Evolutionary conservation across 805 yeast genomes (phyloP).

Genomic region (Yarrowia alimentaria): DNA sequence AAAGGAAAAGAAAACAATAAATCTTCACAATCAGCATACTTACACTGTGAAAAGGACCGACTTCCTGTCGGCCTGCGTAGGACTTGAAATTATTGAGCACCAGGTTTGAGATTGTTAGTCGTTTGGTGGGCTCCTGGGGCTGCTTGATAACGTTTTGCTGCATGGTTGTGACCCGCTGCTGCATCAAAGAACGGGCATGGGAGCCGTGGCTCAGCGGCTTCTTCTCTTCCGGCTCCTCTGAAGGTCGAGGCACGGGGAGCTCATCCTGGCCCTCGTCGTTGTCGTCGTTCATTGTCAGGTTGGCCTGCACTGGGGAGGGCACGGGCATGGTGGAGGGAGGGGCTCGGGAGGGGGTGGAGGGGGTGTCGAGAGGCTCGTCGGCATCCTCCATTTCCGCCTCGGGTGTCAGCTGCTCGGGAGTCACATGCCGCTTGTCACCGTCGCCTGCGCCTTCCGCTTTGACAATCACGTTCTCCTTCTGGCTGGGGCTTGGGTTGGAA

Average conservation of each 20-base stretch:
- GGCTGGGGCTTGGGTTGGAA: conserved; percentile 5
- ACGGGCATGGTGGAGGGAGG: conserved; percentile 6
- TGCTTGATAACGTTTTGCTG: conserved; percentile 18
- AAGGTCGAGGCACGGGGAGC: background rate
- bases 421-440: too few species aligned
- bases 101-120: conserved; percentile 73
- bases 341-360: conserved; percentile 2
- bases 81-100: conserved; percentile 87
- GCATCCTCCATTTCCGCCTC: background rate
- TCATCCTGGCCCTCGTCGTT: conserved; percentile 4
- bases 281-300: background rate
- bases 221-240: conserved; percentile 9
- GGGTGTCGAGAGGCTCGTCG: background rate
- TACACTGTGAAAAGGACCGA: conserved; percentile 80
- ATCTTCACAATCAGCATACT: conserved; percentile 25
- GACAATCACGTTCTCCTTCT: conserved; percentile 13
- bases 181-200: conserved; percentile 20
- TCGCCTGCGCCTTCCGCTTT: too few species aligned
- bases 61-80: conserved; percentile 86
- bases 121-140: conserved; percentile 33
- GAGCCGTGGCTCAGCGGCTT: conserved; percentile 18
- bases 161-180: conserved; percentile 22
- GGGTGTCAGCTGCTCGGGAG: too few species aligned
- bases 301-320: conserved; percentile 12
- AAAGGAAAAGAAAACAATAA: background rate